These are phyloP conservation scores for Hypomyces rosellus DNA, from an alignment of 2,329 filamentous ascomycete genomes.

Conservation along the genomic window DNA sequence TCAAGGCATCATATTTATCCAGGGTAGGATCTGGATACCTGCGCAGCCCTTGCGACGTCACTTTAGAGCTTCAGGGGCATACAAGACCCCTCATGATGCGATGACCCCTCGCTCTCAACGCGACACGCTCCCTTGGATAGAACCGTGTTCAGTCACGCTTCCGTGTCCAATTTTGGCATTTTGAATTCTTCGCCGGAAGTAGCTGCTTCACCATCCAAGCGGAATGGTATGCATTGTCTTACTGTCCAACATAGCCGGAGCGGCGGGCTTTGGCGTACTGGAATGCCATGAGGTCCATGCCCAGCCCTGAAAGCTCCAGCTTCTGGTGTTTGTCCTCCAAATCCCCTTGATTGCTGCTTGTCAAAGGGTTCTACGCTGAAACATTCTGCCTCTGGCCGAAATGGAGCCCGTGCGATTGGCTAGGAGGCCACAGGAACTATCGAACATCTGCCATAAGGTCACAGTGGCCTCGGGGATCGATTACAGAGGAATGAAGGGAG, in stretches of 20 bases:
- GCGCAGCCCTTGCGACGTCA: too few species aligned
- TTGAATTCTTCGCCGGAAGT: constrained; percentile 3
- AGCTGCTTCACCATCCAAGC: constrained; percentile 2
- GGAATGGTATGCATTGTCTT: constrained; percentile 15
- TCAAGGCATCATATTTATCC: too few species aligned
- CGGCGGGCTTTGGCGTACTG: constrained; percentile 15
- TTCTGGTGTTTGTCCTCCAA: constrained; percentile 6
- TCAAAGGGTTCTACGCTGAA: constrained; percentile 14
- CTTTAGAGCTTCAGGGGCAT: too few species aligned
- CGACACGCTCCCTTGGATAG: constrained; percentile 1
- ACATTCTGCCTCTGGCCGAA: constrained; percentile 27
- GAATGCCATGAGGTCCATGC: constrained; percentile 20
- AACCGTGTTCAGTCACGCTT: neutral
- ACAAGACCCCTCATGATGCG: too few species aligned
- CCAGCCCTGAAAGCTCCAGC: constrained; percentile 6
- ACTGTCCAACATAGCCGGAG: constrained; percentile 7
- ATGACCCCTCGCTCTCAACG: constrained; percentile 1
- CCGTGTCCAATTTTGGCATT: neutral
- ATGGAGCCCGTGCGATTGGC: constrained; percentile 17
- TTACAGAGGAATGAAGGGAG: constrained; percentile 34
- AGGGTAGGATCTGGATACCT: too few species aligned
- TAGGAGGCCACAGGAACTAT: constrained; percentile 6
- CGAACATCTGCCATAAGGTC: constrained; percentile 14
- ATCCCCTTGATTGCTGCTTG: constrained; percentile 1
- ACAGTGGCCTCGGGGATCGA: constrained; percentile 19